Evolutionary conservation across 495 filamentous ascomycete genomes (phyloP), one percentile per base, ranked within the genome.

Genomic region (Penicillium cosmopolitanum): DNA sequence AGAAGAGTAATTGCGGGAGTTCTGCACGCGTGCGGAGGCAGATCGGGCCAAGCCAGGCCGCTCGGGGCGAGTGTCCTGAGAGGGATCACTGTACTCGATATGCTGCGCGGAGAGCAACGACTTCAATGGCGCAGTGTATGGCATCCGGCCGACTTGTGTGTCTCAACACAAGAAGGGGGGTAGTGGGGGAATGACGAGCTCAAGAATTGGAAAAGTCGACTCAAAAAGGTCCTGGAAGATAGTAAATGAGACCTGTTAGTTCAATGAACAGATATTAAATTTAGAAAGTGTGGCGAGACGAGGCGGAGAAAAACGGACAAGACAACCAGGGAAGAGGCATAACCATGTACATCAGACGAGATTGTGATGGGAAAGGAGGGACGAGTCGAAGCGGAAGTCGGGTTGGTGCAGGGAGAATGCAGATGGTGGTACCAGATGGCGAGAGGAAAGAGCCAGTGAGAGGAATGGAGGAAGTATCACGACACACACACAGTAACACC

Each of bases 101-200:
- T 68, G 82, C 70, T 67, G 86, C 78, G 89, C 84, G 69, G 86
- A 83, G 79, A 91, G 92, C 68, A 91, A 93, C 78, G 84, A 80
- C 80, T 89, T 88, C 67, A 86, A 83, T 52, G 93, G 93, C 62
- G 93, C 92, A 74, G 93, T 96, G 83, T 97, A 97, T 80, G 93
- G 93, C 93, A 97, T 97, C 76, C 79, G 75, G 75, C 72, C 77
- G 77, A 72, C 68, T 76, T 81, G 76, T 73, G 75, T 70, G 64
- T 63, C 68, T 63, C 53, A 69, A 76, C 70, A 74, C 74, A 76
- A 71, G 70, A 59, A 69, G 62, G 61, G 61, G 46, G 40, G 23
- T 53, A 23, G 23, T 23, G 23, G 51, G n/a, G 35, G 42, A 8
- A 16, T 44, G 36, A n/a, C 15, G 15, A 38, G 36, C 33, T 64